Conservation (phyloP, 73 alveolate species). For the Tetrahymena borealis region DNA sequence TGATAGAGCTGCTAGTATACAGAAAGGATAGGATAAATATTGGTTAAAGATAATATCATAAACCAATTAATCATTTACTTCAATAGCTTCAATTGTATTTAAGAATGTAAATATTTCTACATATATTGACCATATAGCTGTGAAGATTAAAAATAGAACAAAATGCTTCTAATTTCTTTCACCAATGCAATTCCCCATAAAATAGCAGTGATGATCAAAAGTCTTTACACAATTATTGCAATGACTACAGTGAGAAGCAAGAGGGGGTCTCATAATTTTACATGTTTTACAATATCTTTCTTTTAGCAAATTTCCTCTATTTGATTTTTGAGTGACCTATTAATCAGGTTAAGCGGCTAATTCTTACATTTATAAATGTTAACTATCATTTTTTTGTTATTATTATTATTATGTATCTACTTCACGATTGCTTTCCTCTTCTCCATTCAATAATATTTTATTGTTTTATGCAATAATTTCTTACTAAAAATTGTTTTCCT, state of each 20-base stretch:
- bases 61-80: not conserved
- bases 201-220: conserved; percentile 91
- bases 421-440: too few species aligned
- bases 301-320: not conserved
- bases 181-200: conserved; percentile 89
- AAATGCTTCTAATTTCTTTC: conserved; percentile 81
- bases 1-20: not conserved
- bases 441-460: too few species aligned
- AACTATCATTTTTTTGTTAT: not conserved
- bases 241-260: conserved; percentile 76
- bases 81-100: not conserved
- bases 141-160: conserved; percentile 50
- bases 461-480: too few species aligned
- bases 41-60: not conserved
- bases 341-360: not conserved
- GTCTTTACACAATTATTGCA: conserved; percentile 87
- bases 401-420: too few species aligned
- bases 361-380: not conserved
- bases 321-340: not conserved
- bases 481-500: too few species aligned
- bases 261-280: conserved; percentile 80
- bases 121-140: not conserved
- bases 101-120: not conserved
- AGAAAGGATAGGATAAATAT: not conserved
- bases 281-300: conserved; percentile 78